These are phyloP conservation scores for Lecanicillium sp. DNA, from an alignment of 2,329 filamentous ascomycete species.

Conservation along the genomic window DNA sequence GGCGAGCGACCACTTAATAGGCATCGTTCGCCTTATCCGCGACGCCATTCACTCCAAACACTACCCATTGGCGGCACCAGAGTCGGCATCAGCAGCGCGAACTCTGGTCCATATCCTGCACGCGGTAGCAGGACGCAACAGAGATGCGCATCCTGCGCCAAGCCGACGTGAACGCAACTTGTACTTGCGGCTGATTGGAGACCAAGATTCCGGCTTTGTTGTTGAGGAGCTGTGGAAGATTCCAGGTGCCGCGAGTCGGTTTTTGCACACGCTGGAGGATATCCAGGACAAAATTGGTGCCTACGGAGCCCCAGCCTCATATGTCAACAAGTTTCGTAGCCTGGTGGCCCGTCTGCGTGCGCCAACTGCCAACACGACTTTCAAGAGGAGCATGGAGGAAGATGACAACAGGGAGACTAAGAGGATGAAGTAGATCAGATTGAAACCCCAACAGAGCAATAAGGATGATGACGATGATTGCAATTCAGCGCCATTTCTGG, in stretches of 20 bases:
- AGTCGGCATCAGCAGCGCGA: slow-evolving; percentile 37
- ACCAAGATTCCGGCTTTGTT: slow-evolving; percentile 34
- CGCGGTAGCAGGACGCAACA: slow-evolving; percentile 32
- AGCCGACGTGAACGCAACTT: slow-evolving; percentile 33
- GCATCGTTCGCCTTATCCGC: slow-evolving; percentile 34
- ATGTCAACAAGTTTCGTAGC: slow-evolving; percentile 26
- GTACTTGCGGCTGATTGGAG: slow-evolving; percentile 40
- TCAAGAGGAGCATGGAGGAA: slow-evolving; percentile 22
- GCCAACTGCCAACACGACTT: slow-evolving; percentile 17
- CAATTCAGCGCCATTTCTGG: too few relatives aligned
- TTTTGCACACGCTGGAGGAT: slow-evolving; percentile 29
- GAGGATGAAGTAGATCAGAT: slow-evolving; percentile 7
- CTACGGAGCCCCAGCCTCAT: slow-evolving; percentile 25
- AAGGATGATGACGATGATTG: too few relatives aligned
- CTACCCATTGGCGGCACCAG: slow-evolving; percentile 26
- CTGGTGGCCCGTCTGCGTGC: slow-evolving; percentile 23
- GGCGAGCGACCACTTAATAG: slow-evolving; percentile 40
- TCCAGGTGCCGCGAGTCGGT: slow-evolving; percentile 35
- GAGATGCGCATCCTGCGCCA: slow-evolving; percentile 24
- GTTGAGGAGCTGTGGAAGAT: slow-evolving; percentile 35
- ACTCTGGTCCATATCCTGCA: slow-evolving; percentile 41
- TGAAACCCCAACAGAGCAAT: too few relatives aligned
- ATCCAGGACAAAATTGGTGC: slow-evolving; percentile 23
- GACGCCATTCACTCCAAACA: slow-evolving; percentile 30
- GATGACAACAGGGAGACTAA: slow-evolving; percentile 15